Evolutionary conservation across 1,139 yeast genomes (phyloP), one percentile per base, ranked within the genome.

Genomic region (Hansenula sp.): DNA sequence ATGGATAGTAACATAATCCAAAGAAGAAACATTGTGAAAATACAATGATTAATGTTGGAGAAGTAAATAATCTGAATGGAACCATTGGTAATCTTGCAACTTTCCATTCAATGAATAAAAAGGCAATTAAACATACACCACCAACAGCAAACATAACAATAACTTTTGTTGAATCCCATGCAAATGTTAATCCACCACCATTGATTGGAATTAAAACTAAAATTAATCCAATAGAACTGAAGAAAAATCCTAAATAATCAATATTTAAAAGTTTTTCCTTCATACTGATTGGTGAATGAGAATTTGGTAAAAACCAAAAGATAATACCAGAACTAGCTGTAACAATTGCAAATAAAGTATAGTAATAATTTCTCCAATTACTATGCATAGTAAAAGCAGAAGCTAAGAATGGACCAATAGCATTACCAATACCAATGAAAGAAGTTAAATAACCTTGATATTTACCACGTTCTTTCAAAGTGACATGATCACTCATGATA

Each of bases 401-500:
- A 49, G 78, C 77, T 16, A 77, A 55, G 36, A 77, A 66, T 1
- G 82, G 82, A 0, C 82, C 83, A n/a, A 73, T 47, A 2, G 72
- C 72, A 42, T 70, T 69, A 2, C 82, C 81, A 11, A 75, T 44
- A 0, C 81, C 79, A 21, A 75, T 67, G 38, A 65, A 60, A 0
- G 75, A 57, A 2, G 81, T 82, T 8, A 75, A 38, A 63, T 52
- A 40, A 2, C 72, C 71, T 50, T 67, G 70, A 46, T 62, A 68
- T 36, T 60, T 56, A 1, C 69, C 72, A 33, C 72, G 53, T 25
- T 66, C 56, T 32, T 63, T 46, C 17, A 66, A 51, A 8, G 68
- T 55, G n/a, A 65, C 66, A 29, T 67, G 50, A 46, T 68, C 72
- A 17, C 66, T 56, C 13, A 66, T 57, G 17, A 65, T 58, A 34